A percentile compares a stretch with the other conserved stretches of the same genome.
These are phyloP conservation scores for Suhomyces wounanorum DNA, from an alignment of 1,139 yeast species.

Conservation along the genomic window DNA sequence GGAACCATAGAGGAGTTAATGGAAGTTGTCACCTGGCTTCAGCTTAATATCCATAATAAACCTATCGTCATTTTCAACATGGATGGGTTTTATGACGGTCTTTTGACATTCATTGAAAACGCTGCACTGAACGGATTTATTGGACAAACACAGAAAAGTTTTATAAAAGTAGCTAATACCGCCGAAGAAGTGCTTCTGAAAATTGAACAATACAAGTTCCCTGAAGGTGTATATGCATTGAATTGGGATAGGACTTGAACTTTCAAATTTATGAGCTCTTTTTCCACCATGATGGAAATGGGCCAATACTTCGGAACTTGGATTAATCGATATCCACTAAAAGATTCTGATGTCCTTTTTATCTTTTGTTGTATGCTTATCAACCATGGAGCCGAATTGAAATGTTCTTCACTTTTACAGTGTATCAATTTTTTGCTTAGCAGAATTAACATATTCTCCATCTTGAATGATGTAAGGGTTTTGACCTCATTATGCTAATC, in stretches of 20 bases:
- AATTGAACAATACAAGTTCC: constrained; percentile 60
- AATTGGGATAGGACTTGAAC: constrained; percentile 51
- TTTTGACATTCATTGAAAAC: constrained; percentile 58
- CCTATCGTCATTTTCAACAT: constrained; percentile 79
- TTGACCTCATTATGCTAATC: too few species aligned
- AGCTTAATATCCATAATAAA: constrained; percentile 78
- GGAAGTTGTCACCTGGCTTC: constrained; percentile 91
- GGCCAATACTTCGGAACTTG: too few species aligned
- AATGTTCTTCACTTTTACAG: too few species aligned
- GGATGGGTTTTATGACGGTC: constrained; percentile 76
- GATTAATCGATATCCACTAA: too few species aligned
- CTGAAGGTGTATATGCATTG: constrained; percentile 73
- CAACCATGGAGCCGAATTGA: too few species aligned
- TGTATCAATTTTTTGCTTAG: too few species aligned
- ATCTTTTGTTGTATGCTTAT: too few species aligned
- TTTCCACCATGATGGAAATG: too few species aligned
- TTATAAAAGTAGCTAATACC: constrained; percentile 67
- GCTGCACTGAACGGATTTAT: constrained; percentile 68
- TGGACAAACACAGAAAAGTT: constrained; percentile 62
- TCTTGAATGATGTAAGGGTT: too few species aligned
- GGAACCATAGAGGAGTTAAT: constrained; percentile 88
- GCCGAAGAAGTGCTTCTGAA: constrained; percentile 66
- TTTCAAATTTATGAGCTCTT: background rate
- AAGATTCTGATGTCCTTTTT: too few species aligned
- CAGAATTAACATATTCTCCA: too few species aligned